Evolutionary conservation across 371 early-diverging fungal genomes (phyloP), one percentile per base, ranked within the genome.

Genomic region (Rhizopus arrhizus): DNA sequence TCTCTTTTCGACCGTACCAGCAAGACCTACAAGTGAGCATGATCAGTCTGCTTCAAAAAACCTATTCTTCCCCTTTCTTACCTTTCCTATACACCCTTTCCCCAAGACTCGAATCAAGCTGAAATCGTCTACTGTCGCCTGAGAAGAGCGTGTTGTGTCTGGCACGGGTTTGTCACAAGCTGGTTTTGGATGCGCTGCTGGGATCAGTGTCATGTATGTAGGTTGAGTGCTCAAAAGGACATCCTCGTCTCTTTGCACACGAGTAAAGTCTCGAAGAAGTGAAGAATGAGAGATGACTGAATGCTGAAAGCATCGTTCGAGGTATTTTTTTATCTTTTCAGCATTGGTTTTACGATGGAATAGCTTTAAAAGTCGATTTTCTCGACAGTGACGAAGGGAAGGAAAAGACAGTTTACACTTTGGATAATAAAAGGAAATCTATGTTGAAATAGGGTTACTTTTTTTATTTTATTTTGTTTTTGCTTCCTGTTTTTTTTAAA

Each of bases 31-130:
- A 12, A 33, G 40, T 35, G 43, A 16, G 36, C 22, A 22, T 22
- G 22, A 2, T 22, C 22, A 22, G 22, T 22, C 22, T 22, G 22
- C 2, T 22, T 22, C 22, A 22, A 22, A 2, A 22, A 5, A 5
- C 10, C 33, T 47, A 46, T 29, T 6, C 40, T 11, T 13, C 6
- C 16, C 12, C 32, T 9, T 43, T 9, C 32, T 36, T 55, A 65
- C 64, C 65, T 86, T 85, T 28, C 85, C 85, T 80, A 86, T 82
- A 56, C 75, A 73, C 9, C 85, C 88, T 69, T 72, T 79, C 2
- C 88, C 87, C 0, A 89, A 53, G 7, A 84, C 81, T 55, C 76
- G 75, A 7, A 85, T 53, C n/a, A 87, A 59, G 22, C 70, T 64
- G 61, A 80, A 84, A 57, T 86, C 80, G 5, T 79, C 69, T 1